phyloP scores from a whole-genome alignment of 805 yeast species.

The Hanseniaspora lindneri region DNA sequence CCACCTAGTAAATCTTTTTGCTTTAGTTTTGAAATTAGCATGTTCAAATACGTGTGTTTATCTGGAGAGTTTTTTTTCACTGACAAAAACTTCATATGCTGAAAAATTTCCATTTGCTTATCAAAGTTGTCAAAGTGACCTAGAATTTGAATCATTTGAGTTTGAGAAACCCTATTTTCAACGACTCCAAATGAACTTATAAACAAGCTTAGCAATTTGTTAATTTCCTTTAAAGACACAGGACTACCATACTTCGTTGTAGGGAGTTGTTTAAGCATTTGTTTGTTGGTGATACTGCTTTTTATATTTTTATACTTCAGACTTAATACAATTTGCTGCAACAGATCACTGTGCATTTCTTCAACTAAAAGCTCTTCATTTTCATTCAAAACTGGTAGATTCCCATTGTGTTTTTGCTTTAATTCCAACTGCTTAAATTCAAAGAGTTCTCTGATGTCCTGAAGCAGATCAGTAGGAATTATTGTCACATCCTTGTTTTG shows the following conservation, averaged over 20 bases:
- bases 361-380: background rate
- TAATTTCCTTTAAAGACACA: background rate
- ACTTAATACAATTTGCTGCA: background rate
- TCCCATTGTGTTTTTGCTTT: background rate
- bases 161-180: slow-evolving; percentile 8
- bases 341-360: background rate
- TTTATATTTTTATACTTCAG: background rate
- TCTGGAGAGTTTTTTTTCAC: slow-evolving; percentile 50
- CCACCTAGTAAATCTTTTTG: slow-evolving; percentile 8
- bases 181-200: background rate
- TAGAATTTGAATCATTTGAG: background rate
- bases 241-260: background rate
- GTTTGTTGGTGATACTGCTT: background rate
- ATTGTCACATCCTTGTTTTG: background rate
- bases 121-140: background rate
- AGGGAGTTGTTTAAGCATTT: background rate
- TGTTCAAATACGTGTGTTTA: slow-evolving; percentile 46
- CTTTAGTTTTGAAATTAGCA: slow-evolving; percentile 1
- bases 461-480: background rate
- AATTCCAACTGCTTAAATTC: slow-evolving; percentile 3
- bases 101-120: slow-evolving; percentile 64
- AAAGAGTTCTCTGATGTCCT: slow-evolving; percentile 2
- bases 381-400: background rate
- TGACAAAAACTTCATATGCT: slow-evolving; percentile 73
- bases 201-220: background rate